Base-by-base conservation (phyloP, 2,329 filamentous ascomycete species). In the Chaetomium sp. region DNA sequence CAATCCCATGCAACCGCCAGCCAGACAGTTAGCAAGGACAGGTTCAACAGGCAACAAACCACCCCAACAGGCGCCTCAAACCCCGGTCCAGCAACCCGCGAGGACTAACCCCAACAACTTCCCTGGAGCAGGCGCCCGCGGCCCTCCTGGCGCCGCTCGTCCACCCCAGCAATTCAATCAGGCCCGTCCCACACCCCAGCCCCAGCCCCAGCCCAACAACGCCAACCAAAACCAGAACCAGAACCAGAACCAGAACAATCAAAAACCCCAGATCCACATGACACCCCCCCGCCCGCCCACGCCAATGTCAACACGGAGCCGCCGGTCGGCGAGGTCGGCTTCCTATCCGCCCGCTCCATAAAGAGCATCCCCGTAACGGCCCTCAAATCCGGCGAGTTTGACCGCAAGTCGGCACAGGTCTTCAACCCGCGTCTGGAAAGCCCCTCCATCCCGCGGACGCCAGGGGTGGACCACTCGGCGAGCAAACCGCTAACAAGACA, bases 361-460 rank as follows among this genome's bases (percentile, higher is more conserved):
- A 84, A 83, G 62, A 79, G 83, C 63, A 74, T 88, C 5, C 80
- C 84, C 6, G 83, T 85, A 64, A 79, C 76, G 65, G 79, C 75
- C 49, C 79, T 80, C 67, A 75, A 70, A 55, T 78, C 74, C 10
- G 77, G 78, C 38, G 73, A 76, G 3, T 75, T 81, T 4, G 75
- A 78, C 4, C 80, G 80, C 3, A 76, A 79, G 45, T 77, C 78
- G 8, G 79, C 79, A 6, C 82, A 86, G 13, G 79, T 82, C 27
- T 94, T 93, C 75, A 90, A 93, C 70, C 90, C 90, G 2, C 87
- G 87, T 64, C 83, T 87, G 6, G 90, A 93, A 72, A 92, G 89
- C 67, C 93, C 93, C 0, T 95, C 93, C 0, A 93, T 97, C 73
- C 87, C 92, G 67, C 93, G 94, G 74, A 97, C 94, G 0, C 90